phyloP scores from a whole-genome alignment of 2,329 filamentous ascomycete species.

The Phaeomoniella chlamydospora region DNA sequence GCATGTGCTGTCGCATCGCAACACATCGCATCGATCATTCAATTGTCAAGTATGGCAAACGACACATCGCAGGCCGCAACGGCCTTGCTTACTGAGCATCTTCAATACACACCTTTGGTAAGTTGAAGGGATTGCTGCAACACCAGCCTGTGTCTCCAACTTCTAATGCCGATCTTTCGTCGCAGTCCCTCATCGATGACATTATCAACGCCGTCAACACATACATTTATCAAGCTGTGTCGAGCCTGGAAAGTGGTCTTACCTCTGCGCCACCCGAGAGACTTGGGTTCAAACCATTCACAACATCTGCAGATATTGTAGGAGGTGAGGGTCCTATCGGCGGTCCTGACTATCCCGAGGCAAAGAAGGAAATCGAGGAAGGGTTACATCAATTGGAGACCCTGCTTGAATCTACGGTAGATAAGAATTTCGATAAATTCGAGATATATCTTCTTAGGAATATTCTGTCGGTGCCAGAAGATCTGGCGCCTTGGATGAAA shows the following conservation, averaged over 20 bases:
- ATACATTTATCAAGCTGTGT: constrained; percentile 77
- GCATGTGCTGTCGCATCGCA: too few species aligned
- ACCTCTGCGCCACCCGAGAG: constrained; percentile 56
- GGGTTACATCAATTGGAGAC: constrained; percentile 78
- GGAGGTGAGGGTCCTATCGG: constrained; percentile 22
- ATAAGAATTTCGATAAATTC: constrained; percentile 73
- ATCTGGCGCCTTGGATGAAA: constrained; percentile 62
- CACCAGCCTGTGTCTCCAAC: constrained; percentile 4
- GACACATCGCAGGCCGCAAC: constrained; percentile 19
- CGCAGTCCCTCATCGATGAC: constrained; percentile 83
- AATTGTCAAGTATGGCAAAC: constrained; percentile 7
- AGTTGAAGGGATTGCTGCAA: constrained; percentile 18
- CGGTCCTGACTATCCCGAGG: constrained; percentile 31
- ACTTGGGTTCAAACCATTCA: constrained; percentile 59
- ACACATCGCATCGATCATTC: too few species aligned
- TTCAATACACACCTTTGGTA: constrained; percentile 86
- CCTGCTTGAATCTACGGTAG: constrained; percentile 63
- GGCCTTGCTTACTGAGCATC: constrained; percentile 79
- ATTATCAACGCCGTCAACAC: constrained; percentile 96
- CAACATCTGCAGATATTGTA: constrained; percentile 29
- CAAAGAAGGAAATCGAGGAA: constrained; percentile 66
- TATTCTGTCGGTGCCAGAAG: constrained; percentile 58
- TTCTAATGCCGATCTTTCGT: constrained; percentile 5
- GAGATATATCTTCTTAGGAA: constrained; percentile 87
- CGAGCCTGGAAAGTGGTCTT: constrained; percentile 73